Conservation (phyloP, 306 rosid species). For the Citrullus amarus region DNA sequence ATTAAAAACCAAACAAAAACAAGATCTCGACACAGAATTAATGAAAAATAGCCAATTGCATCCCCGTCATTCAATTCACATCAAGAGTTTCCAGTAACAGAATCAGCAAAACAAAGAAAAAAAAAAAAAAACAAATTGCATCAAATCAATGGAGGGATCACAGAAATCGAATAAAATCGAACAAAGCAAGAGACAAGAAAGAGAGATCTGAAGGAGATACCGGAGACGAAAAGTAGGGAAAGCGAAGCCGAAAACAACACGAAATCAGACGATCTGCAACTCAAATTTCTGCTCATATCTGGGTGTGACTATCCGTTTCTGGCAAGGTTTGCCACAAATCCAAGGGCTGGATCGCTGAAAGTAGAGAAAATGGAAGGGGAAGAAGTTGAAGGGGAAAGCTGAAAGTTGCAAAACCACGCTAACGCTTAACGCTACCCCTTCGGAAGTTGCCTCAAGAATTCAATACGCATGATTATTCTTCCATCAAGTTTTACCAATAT, state of each 20-base stretch:
- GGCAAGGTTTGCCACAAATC: background rate
- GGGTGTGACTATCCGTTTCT: background rate
- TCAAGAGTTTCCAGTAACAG: background rate
- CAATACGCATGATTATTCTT: background rate
- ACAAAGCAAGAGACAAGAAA: background rate
- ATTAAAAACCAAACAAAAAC: background rate
- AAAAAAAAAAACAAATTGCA: background rate
- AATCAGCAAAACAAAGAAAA: background rate
- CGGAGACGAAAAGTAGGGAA: conserved; percentile 30
- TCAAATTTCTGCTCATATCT: conserved; percentile 29
- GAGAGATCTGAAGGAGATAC: conserved; percentile 23
- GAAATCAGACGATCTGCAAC: conserved; percentile 24
- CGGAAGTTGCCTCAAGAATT: background rate
- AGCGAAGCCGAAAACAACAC: conserved; percentile 17
- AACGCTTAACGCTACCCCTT: background rate
- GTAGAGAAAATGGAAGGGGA: conserved; percentile 8
- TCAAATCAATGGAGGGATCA: background rate
- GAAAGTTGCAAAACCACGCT: background rate
- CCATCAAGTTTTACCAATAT: background rate
- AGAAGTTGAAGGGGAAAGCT: background rate
- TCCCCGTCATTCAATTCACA: background rate
- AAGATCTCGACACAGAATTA: background rate
- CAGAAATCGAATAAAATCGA: background rate
- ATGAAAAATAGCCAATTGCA: background rate
- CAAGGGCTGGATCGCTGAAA: background rate